Evolutionary conservation across 257 asterid species (phyloP), one percentile per base, ranked within the genome.

Genomic region (Agastache rugosa): DNA sequence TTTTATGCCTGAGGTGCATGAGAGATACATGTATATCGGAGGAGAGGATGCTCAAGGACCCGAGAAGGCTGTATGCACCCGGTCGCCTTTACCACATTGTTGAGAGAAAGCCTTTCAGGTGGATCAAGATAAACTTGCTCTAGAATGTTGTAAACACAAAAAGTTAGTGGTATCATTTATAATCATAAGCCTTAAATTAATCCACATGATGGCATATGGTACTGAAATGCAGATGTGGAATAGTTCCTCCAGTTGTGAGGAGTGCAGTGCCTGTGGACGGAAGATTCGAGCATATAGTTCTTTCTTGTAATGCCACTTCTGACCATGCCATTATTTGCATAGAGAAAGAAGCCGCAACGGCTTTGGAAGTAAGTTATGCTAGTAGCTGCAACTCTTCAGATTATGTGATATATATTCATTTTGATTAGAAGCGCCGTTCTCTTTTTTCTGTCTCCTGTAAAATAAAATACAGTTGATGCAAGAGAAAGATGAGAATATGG

Each of bases 251-350:
- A 11, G 88, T 85, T 39, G 97, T 91, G 74, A 91, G 71, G 83
- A 93, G 92, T 25, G 95, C 97, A 3, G 96, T 93, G 55, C 98
- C 97, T 0, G 97, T 93, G 68, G 96, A 91, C 64, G 98, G 97
- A 77, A 89, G 96, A 78, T 93, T 93, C 55, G 98, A 93, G 90
- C 97, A 91, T 58, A 89, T 93, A 76, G 91, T 93, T 78, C 95
- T 93, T 58, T 91, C 96, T 35, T 91, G 96, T 67, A 91, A 93
- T 48, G 93, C 98, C 61, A 91, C 97, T 70, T 91, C 98, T 14
- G 98, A 93, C 71, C 96, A 93, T 77, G 97, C 93, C 79, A 85
- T 93, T 77, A 71, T 93, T 63, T 89, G 96, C 88, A 93, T 93
- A 39, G 92, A 89, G 87, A 86, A 79, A 79, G 98, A 91, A 93